Percentiles rank a stretch among this genome's conserved stretches.
These are phyloP conservation scores for Peniophora sp. DNA, from an alignment of 1,284 basidiomycete species.

Conservation along the genomic window DNA sequence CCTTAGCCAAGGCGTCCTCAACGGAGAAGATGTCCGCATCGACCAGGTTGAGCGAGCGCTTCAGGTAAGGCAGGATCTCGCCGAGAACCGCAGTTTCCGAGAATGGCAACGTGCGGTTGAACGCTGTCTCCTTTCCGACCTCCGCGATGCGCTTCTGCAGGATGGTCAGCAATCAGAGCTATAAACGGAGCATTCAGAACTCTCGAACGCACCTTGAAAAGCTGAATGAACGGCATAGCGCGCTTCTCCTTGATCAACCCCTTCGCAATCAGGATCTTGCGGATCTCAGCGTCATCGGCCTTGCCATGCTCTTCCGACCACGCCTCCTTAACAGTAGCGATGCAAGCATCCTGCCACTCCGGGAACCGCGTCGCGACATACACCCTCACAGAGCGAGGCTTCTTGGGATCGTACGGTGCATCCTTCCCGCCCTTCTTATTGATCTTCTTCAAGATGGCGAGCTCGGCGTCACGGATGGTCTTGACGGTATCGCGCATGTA, in stretches of 20 bases:
- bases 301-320: constrained; percentile 54
- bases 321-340: constrained; percentile 68
- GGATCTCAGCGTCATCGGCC: constrained; percentile 82
- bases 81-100: constrained; percentile 75
- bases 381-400: constrained; percentile 79
- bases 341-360: constrained; percentile 86
- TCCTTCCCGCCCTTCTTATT: constrained; percentile 53
- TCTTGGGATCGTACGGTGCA: constrained; percentile 68
- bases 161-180: neutral
- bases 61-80: constrained; percentile 77
- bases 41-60: constrained; percentile 72
- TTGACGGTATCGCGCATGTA: constrained; percentile 88
- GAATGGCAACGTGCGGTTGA: constrained; percentile 85
- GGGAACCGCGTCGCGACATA: constrained; percentile 92
- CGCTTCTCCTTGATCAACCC: constrained; percentile 95
- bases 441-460: constrained; percentile 68
- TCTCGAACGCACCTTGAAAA: constrained; percentile 75
- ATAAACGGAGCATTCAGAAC: too few species aligned
- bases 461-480: constrained; percentile 87
- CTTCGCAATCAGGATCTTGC: constrained; percentile 59
- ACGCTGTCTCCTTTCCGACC: constrained; percentile 74
- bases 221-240: constrained; percentile 91
- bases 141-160: constrained; percentile 76
- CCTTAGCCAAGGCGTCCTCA: constrained; percentile 59
- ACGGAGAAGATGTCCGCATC: constrained; percentile 66